These are phyloP conservation scores for Plasmopara halstedii DNA, from an alignment of 352 stramenopile genomes.

Conservation along the genomic window DNA sequence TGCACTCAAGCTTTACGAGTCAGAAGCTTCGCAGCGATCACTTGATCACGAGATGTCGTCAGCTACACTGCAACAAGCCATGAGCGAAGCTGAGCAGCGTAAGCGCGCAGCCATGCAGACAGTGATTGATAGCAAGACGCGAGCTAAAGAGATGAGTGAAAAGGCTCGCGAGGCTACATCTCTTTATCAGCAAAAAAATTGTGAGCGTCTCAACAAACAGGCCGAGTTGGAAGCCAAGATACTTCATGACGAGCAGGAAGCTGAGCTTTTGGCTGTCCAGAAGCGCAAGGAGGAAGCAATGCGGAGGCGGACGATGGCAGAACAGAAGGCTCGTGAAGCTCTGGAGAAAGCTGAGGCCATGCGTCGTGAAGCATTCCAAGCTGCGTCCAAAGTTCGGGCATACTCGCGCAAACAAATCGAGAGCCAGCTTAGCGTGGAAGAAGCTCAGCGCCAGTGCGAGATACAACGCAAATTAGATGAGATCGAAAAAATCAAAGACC, in stretches of 20 bases:
- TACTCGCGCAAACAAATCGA: conserved; percentile 66
- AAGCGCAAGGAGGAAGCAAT: conserved; percentile 57
- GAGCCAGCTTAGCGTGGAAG: conserved; percentile 48
- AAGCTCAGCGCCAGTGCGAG: conserved; percentile 37
- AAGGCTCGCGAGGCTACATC: conserved; percentile 56
- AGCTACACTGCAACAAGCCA: conserved; percentile 31
- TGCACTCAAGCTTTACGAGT: conserved; percentile 45
- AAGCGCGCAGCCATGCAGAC: conserved; percentile 68
- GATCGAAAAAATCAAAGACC: conserved; percentile 43
- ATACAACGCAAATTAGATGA: conserved; percentile 35
- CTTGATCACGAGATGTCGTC: conserved; percentile 25
- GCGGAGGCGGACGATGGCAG: conserved; percentile 54
- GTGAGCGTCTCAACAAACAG: conserved; percentile 46
- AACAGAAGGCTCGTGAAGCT: conserved; percentile 49
- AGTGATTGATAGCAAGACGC: conserved; percentile 65
- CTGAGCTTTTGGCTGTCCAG: conserved; percentile 38
- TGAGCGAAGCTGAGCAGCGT: conserved; percentile 38
- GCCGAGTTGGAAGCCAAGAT: conserved; percentile 35
- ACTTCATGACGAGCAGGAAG: conserved; percentile 35
- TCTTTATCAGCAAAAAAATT: conserved; percentile 50
- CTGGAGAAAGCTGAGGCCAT: conserved; percentile 54
- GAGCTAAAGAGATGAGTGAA: conserved; percentile 46
- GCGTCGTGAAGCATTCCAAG: conserved; percentile 53
- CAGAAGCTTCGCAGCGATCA: conserved; percentile 25
- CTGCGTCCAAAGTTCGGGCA: conserved; percentile 53